A percentile compares a stretch with the other conserved stretches of the same genome.
phyloP scores from a whole-genome alignment of 1,284 basidiomycete genomes.

The Cystobasidiaceae sp. region DNA sequence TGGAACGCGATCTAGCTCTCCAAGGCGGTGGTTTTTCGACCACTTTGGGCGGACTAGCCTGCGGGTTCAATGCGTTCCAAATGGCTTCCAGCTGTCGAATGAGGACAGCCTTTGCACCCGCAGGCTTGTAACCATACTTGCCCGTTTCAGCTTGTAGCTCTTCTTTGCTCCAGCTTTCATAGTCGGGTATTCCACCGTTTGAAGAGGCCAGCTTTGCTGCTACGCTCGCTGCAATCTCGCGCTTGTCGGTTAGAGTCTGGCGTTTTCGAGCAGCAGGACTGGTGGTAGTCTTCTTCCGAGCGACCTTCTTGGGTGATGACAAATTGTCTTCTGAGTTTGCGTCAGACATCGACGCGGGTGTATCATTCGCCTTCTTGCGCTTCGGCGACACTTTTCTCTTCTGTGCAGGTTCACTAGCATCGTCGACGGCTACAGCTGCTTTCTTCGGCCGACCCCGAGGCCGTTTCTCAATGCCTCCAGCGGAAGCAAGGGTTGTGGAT shows the following conservation, averaged over 20 bases:
- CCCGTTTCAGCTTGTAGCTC: conserved; percentile 19
- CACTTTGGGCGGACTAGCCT: not conserved
- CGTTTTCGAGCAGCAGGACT: too few relatives aligned
- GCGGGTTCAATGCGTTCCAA: conserved; percentile 19
- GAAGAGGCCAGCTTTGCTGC: not conserved
- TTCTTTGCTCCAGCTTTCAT: conserved; percentile 23
- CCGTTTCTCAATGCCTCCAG: not conserved
- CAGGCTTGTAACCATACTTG: conserved; percentile 31
- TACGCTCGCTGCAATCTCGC: too few relatives aligned
- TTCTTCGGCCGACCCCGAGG: conserved; percentile 10
- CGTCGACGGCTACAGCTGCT: not conserved
- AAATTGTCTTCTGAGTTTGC: too few relatives aligned
- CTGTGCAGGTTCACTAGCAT: not conserved
- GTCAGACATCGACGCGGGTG: not conserved
- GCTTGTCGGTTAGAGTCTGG: too few relatives aligned
- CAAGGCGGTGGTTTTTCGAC: not conserved
- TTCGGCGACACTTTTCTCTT: conserved; percentile 1
- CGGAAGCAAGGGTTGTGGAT: not conserved
- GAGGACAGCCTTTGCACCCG: conserved; percentile 9
- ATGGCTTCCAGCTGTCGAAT: conserved; percentile 5
- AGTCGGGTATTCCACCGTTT: conserved; percentile 22
- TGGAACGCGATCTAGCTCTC: not conserved
- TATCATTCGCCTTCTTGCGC: conserved; percentile 8
- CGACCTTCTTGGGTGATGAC: too few relatives aligned
- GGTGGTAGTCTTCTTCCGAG: too few relatives aligned